A percentile compares a stretch with the other conserved stretches of the same genome.
phyloP scores from a whole-genome alignment of 306 rosid genomes.

The Medicago arabica region DNA sequence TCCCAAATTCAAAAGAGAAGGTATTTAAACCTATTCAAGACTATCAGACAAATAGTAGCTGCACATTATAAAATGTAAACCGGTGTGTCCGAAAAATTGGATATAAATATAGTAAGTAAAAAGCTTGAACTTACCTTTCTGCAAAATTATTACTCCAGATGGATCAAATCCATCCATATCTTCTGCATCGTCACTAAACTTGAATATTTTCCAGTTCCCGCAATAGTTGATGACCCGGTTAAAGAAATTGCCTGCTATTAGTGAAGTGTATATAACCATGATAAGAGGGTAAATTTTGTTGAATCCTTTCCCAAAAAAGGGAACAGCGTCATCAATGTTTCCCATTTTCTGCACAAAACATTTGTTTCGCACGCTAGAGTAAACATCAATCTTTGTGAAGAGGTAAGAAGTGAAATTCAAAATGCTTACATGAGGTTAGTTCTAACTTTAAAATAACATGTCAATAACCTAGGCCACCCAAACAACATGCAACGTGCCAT shows the following conservation, averaged over 20 bases:
- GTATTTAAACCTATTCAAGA: background rate
- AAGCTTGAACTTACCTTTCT: constrained; percentile 61
- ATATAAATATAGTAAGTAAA: background rate
- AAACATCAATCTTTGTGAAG: constrained; percentile 26
- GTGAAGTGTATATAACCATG: constrained; percentile 87
- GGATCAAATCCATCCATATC: constrained; percentile 92
- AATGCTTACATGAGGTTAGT: background rate
- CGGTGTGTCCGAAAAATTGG: no score
- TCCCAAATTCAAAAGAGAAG: background rate
- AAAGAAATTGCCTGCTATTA: constrained; percentile 78
- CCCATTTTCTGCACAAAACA: constrained; percentile 88
- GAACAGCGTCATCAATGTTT: constrained; percentile 88
- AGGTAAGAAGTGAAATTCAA: background rate
- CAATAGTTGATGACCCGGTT: constrained; percentile 69
- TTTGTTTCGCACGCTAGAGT: constrained; percentile 17
- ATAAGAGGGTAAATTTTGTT: constrained; percentile 92
- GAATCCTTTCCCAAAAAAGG: constrained; percentile 85
- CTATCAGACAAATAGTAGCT: no score
- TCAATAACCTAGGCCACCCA: no score
- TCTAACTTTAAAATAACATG: background rate
- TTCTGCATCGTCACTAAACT: constrained; percentile 65
- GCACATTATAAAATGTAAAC: no score
- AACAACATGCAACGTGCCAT: no score
- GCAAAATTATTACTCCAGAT: constrained; percentile 84
- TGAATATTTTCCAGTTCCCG: constrained; percentile 83